These are phyloP conservation scores for Triticum turgidum DNA, from an alignment of 176 grass and related monocot genomes.

Conservation along the genomic window DNA sequence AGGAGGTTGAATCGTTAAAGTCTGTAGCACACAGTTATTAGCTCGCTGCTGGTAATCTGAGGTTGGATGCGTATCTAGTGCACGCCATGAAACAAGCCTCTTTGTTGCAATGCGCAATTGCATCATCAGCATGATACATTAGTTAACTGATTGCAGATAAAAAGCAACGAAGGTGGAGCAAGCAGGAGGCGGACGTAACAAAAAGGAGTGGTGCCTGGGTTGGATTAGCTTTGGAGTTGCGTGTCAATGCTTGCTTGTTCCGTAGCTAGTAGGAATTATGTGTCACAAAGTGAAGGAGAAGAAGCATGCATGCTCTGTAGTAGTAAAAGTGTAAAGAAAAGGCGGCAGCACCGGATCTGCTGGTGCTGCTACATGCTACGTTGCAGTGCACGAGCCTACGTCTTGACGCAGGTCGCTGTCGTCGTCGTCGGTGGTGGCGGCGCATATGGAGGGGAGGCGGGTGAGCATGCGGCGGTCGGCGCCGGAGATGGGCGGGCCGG, in stretches of 20 bases:
- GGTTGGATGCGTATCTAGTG: background rate
- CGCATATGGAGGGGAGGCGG: constrained; percentile 45
- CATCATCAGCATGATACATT: background rate
- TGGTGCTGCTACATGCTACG: background rate
- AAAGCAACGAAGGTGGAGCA: background rate
- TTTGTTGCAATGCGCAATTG: background rate
- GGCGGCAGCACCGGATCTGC: background rate
- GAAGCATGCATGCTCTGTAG: background rate
- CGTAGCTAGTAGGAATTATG: background rate
- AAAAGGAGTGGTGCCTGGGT: background rate
- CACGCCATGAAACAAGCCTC: background rate
- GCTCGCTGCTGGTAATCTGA: background rate
- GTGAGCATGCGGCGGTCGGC: constrained; percentile 39
- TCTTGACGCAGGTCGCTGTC: background rate
- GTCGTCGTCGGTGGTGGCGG: background rate
- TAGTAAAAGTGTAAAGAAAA: background rate
- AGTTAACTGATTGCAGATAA: background rate
- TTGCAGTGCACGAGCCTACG: background rate
- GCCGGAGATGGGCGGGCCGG: constrained; percentile 43
- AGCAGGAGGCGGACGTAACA: background rate
- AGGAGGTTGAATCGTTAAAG: background rate
- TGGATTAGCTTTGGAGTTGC: background rate
- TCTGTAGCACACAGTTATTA: background rate
- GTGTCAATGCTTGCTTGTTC: background rate
- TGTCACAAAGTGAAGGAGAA: background rate